Evolutionary conservation across 2,329 filamentous ascomycete genomes (phyloP).

Genomic region (Colletotrichum tropicicola): DNA sequence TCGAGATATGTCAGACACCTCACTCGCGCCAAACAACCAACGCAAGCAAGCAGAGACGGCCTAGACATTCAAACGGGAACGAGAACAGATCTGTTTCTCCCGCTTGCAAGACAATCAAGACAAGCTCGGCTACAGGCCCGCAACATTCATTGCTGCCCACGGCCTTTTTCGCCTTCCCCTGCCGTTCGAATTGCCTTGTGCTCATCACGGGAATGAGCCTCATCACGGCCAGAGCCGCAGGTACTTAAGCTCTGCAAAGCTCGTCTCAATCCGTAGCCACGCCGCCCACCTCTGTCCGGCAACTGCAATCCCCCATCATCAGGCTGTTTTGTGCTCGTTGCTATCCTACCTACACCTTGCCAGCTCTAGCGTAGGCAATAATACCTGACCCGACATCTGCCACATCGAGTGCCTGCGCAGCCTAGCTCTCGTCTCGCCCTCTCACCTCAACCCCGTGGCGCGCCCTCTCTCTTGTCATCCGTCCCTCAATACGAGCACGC

Average conservation of each 20-base stretch:
- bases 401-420: too few species aligned
- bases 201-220: neutral
- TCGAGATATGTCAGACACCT: slow-evolving; percentile 21
- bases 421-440: neutral
- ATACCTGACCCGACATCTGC: too few species aligned
- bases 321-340: too few species aligned
- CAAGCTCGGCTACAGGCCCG: neutral
- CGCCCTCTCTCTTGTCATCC: slow-evolving; percentile 14
- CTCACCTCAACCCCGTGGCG: slow-evolving; percentile 13
- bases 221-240: too few species aligned
- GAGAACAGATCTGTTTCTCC: slow-evolving; percentile 7
- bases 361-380: too few species aligned
- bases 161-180: neutral
- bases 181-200: neutral
- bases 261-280: too few species aligned
- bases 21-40: neutral
- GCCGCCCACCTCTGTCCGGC: too few species aligned
- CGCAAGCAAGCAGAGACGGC: slow-evolving; percentile 5
- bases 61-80: slow-evolving; percentile 7
- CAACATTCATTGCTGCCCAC: neutral
- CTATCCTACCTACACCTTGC: too few species aligned
- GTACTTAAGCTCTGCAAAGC: too few species aligned
- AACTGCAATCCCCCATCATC: too few species aligned
- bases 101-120: neutral
- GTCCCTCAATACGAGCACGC: slow-evolving; percentile 26